Evolutionary conservation across 2,329 filamentous ascomycete species (phyloP), one percentile per base, ranked within the genome.

Genomic region (Pyricularia sp.): DNA sequence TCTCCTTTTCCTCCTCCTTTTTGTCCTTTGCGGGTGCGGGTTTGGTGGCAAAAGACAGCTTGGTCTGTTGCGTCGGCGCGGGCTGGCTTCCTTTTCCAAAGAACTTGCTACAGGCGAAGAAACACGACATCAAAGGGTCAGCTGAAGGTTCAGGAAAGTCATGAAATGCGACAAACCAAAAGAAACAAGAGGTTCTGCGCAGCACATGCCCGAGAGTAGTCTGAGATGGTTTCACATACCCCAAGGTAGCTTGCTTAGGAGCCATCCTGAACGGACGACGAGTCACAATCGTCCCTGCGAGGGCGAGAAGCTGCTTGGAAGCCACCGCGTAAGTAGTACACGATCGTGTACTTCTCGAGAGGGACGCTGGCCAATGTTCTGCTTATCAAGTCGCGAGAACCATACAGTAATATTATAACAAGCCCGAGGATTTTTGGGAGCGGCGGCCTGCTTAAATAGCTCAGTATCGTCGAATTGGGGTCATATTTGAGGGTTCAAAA

Each of bases 151-250:
- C 26, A 36, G 11, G 17, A n/a, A 36, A 17, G 1, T 1, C 14
- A 36, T 17, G 20, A 20, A 12, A 23, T 33, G 64, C 25, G 26
- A 50, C 63, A 65, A 33, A 33, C 23, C 64, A 31, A 36, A 23
- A 23, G 42, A 20, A 20, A 33, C 2, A 36, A 50, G 14, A 11
- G 23, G 10, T 61, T 10, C 9, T 28, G 58, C 23, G 14, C 4
- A 42, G 64, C 68, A 80, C 81, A 80, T 87, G 93, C 91, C 89
- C 86, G 78, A 94, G 81, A 74, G 89, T 92, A 76, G 85, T 87
- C 83, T 94, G 92, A 72, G 85, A 84, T 75, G 88, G 81, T 80
- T 87, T 90, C 71, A 94, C 93, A 81, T 95, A 97, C 93, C 92
- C 92, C 78, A 97, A 81, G 71, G 92, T 97, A 75, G 91, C 88